Evolutionary conservation across 306 rosid species (phyloP).

Genomic region (Boehmeria nivea): DNA sequence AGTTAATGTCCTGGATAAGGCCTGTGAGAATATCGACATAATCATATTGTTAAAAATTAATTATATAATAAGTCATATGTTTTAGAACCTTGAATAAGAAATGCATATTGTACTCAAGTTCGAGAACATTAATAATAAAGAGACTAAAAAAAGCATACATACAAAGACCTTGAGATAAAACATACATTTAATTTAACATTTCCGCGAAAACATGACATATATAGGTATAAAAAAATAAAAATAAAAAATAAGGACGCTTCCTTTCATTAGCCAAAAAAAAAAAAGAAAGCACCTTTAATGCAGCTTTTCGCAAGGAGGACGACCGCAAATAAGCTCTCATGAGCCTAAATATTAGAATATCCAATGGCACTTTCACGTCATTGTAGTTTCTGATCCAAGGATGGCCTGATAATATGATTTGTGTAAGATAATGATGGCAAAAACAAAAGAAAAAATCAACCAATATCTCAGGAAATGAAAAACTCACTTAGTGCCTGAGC

Average conservation of each 20-base stretch:
- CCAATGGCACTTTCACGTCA: conserved; percentile 69
- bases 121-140: no score
- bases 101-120: no score
- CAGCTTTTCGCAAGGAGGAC: conserved; percentile 95
- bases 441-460: conserved; percentile 8
- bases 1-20: conserved; percentile 87
- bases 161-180: neutral
- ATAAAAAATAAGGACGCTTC: no score
- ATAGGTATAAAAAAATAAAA: no score
- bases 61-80: no score
- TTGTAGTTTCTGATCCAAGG: conserved; percentile 81
- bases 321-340: conserved; percentile 84
- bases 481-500: conserved; percentile 90
- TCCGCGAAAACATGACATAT: no score
- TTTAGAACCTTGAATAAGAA: no score
- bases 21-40: conserved; percentile 39
- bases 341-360: conserved; percentile 75
- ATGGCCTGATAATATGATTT: conserved; percentile 61
- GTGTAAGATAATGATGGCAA: conserved; percentile 9
- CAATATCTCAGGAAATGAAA: conserved; percentile 7
- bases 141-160: neutral
- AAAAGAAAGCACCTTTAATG: conserved; percentile 93
- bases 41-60: no score
- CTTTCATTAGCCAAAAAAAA: no score
- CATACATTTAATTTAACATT: no score